Evolutionary conservation across 2,329 filamentous ascomycete genomes (phyloP).

Genomic region (Aspergillus fijiensis): DNA sequence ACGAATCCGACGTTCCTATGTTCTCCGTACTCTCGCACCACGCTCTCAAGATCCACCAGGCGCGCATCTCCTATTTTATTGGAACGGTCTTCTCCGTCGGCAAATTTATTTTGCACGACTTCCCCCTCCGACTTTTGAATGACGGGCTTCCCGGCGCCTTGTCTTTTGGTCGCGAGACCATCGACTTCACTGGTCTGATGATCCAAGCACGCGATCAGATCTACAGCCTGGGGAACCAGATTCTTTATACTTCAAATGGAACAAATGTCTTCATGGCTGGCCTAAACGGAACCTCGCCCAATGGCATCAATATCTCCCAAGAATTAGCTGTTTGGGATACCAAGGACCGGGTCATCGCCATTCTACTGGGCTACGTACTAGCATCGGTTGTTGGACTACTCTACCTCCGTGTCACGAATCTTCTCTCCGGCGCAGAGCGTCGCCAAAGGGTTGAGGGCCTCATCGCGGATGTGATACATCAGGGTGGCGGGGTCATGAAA

Average conservation of each 20-base stretch:
- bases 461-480: constrained; percentile 74
- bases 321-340: constrained; percentile 67
- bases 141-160: constrained; percentile 26
- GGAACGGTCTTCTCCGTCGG: constrained; percentile 41
- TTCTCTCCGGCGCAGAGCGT: constrained; percentile 61
- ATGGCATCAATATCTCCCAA: constrained; percentile 49
- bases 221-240: constrained; percentile 20
- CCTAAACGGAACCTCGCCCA: constrained; percentile 19
- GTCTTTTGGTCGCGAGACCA: constrained; percentile 19
- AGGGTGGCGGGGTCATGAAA: constrained; percentile 95
- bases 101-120: constrained; percentile 44
- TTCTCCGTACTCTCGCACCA: constrained; percentile 76
- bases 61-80: constrained; percentile 48
- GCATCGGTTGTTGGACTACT: constrained; percentile 71
- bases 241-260: constrained; percentile 25
- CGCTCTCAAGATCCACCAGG: constrained; percentile 62
- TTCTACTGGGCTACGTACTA: constrained; percentile 76
- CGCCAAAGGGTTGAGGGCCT: constrained; percentile 68
- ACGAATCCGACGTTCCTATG: constrained; percentile 65
- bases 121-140: constrained; percentile 36
- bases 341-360: constrained; percentile 69
- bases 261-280: constrained; percentile 30
- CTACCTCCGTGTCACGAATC: constrained; percentile 72
- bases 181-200: constrained; percentile 19
- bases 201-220: constrained; percentile 22